Percentiles rank a stretch among this genome's conserved stretches.
Evolutionary conservation across 192 early-diverging fungal genomes (phyloP).

Genomic region (Coemansia sp.): DNA sequence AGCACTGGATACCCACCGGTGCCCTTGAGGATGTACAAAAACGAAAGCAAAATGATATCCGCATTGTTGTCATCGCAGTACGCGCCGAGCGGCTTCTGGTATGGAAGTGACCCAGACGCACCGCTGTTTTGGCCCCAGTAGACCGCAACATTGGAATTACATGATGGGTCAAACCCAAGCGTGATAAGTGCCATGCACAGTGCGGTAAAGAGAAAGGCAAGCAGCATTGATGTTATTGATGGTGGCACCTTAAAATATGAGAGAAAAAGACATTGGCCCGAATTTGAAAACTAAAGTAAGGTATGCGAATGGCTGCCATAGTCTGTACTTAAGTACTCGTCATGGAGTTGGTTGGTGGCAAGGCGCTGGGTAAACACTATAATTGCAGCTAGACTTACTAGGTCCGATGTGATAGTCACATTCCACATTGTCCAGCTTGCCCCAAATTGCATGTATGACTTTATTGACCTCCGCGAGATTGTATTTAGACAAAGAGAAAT

Average conservation of each 20-base stretch:
- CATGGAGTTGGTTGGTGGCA: neutral
- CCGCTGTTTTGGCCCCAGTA: slow-evolving; percentile 64
- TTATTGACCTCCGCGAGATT: neutral
- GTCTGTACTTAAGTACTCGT: neutral
- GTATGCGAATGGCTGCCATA: neutral
- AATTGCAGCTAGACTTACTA: neutral
- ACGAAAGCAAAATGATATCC: slow-evolving; percentile 61
- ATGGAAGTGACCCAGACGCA: slow-evolving; percentile 37
- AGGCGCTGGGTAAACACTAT: neutral
- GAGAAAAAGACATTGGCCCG: neutral
- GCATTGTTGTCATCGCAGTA: slow-evolving; percentile 58
- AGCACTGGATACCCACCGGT: slow-evolving; percentile 59
- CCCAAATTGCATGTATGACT: neutral
- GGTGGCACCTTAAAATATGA: neutral
- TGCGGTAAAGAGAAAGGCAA: neutral
- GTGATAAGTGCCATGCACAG: slow-evolving; percentile 9
- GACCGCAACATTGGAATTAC: slow-evolving; percentile 56
- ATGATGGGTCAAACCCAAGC: slow-evolving; percentile 46
- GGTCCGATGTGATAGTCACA: neutral
- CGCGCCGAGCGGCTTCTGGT: slow-evolving; percentile 53
- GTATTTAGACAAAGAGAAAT: neutral
- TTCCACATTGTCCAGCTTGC: neutral
- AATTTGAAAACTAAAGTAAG: neutral
- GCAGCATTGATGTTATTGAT: neutral
- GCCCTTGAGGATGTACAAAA: slow-evolving; percentile 67